A percentile compares a stretch with the other conserved stretches of the same genome.
phyloP scores from a whole-genome alignment of 306 rosid species.

The Abrus pulchellus region DNA sequence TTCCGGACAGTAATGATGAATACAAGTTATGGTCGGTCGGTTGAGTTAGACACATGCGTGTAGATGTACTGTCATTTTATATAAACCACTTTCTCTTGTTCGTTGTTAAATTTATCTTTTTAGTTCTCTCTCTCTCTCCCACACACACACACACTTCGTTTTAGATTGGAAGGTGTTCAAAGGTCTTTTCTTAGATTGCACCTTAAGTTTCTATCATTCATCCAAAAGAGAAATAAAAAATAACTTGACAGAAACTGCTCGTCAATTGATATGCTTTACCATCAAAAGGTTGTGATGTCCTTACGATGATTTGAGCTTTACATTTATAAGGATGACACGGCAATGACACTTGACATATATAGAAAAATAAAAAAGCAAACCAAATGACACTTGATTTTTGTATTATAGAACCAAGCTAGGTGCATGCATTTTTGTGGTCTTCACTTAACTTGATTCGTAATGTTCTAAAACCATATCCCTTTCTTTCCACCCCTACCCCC shows the following conservation, averaged over 20 bases:
- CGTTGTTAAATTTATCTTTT: background rate
- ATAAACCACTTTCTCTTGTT: conserved; percentile 3
- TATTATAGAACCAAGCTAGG: background rate
- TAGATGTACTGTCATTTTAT: background rate
- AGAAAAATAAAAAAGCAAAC: background rate
- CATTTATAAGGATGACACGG: conserved; percentile 21
- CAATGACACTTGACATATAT: background rate
- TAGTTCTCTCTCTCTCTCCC: background rate
- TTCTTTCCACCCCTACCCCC: background rate
- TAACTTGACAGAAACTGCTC: conserved; percentile 3
- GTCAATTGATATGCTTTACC: conserved; percentile 28
- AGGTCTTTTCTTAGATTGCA: background rate
- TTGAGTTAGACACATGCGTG: background rate
- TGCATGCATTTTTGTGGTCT: conserved; percentile 9
- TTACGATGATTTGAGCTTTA: conserved; percentile 35
- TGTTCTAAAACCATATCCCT: background rate
- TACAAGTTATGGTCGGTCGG: conserved; percentile 39
- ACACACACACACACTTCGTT: background rate
- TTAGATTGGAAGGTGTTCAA: background rate
- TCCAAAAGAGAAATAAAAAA: conserved; percentile 25
- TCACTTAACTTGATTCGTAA: background rate
- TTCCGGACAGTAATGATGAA: conserved; percentile 46
- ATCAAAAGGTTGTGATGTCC: conserved; percentile 7
- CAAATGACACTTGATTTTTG: conserved; percentile 2
- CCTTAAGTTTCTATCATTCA: conserved; percentile 1